phyloP scores from a whole-genome alignment of 768 basidiomycete species.

The Fomitopsis pulvina region DNA sequence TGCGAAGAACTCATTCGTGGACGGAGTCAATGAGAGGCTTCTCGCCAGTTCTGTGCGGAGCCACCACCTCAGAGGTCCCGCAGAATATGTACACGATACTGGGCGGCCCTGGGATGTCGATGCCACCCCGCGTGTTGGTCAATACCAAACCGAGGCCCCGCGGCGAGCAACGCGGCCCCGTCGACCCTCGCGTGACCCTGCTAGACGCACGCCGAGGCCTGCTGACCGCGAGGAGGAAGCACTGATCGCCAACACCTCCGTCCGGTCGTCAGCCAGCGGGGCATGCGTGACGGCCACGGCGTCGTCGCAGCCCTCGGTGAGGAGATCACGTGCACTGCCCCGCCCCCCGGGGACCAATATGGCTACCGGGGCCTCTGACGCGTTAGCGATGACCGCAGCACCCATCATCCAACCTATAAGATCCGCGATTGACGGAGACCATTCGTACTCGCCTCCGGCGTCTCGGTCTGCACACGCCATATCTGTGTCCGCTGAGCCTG shows the following conservation, averaged over 20 bases:
- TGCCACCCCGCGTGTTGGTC: neutral
- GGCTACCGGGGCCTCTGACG: neutral
- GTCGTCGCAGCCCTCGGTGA: neutral
- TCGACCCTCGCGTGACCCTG: neutral
- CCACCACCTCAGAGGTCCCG: neutral
- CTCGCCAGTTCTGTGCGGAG: conserved; percentile 1
- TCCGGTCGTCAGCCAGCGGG: neutral
- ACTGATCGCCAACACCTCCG: no score
- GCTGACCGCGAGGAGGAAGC: neutral
- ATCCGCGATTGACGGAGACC: neutral
- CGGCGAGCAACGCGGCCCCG: neutral
- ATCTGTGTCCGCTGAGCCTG: neutral
- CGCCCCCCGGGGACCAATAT: neutral
- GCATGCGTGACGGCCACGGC: neutral
- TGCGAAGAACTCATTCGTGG: conserved; percentile 32
- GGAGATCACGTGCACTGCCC: neutral
- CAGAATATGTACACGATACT: neutral
- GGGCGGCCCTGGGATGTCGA: no score
- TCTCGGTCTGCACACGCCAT: neutral
- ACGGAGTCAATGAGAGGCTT: conserved; percentile 38
- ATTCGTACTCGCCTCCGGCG: neutral
- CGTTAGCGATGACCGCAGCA: neutral
- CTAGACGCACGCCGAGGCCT: neutral
- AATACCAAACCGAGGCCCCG: neutral
- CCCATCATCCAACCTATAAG: neutral